These are phyloP conservation scores for Buxus sempervirens DNA, from an alignment of 164 flowering plant genomes.

Conservation along the genomic window DNA sequence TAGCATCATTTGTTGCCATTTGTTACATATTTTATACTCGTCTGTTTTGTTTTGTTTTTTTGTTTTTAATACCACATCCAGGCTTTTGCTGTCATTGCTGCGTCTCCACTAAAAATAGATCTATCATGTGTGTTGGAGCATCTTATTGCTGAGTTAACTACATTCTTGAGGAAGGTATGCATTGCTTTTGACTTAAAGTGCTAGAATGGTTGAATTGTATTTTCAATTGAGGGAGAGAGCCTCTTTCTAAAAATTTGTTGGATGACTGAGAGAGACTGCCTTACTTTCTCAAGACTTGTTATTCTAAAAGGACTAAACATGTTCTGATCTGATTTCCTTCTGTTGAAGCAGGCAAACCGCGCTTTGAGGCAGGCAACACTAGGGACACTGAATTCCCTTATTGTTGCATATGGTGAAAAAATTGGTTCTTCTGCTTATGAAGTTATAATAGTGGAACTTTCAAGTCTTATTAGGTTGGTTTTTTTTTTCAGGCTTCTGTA, in stretches of 20 bases:
- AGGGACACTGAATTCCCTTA: conserved; percentile 85
- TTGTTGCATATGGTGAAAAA: conserved; percentile 92
- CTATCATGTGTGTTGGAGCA: conserved; percentile 83
- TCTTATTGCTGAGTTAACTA: conserved; percentile 82
- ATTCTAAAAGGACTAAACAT: neutral
- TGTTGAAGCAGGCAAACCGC: conserved; percentile 74
- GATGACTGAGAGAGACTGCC: too few relatives aligned
- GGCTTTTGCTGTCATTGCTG: conserved; percentile 97
- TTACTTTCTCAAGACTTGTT: neutral
- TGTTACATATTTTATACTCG: neutral
- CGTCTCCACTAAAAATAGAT: conserved; percentile 78
- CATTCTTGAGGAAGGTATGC: conserved; percentile 85
- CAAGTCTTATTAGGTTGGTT: conserved; percentile 80
- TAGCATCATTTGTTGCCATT: neutral
- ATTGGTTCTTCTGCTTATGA: conserved; percentile 87
- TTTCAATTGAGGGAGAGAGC: neutral
- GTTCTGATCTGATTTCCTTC: conserved; percentile 5
- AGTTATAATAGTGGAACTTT: conserved; percentile 87
- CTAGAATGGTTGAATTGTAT: too few relatives aligned
- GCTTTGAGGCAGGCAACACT: conserved; percentile 91
- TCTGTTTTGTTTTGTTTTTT: neutral
- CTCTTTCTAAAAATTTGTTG: too few relatives aligned
- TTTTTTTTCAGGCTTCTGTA: neutral
- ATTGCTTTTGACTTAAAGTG: neutral
- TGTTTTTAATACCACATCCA: conserved; percentile 20